Conservation (phyloP, 2,329 filamentous ascomycete genomes). For the Aureobasidium sp. region DNA sequence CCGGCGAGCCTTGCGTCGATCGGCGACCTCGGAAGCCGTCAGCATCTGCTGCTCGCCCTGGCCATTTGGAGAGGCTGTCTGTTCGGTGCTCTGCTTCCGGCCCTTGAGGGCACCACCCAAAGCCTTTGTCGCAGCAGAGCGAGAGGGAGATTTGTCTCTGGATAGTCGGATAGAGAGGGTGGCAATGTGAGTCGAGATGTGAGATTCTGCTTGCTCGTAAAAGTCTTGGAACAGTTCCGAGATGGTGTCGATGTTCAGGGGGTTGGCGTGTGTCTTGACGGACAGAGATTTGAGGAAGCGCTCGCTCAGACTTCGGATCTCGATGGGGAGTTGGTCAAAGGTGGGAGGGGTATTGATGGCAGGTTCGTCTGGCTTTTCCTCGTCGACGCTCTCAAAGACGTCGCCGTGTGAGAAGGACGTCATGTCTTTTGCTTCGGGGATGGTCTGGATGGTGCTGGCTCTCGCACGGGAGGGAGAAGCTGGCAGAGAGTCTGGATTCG, state of each 20-base stretch:
- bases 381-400: constrained; percentile 32
- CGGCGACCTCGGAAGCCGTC: constrained; percentile 74
- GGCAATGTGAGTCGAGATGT: constrained; percentile 82
- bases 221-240: constrained; percentile 92
- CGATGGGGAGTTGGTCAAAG: constrained; percentile 86
- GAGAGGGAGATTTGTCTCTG: constrained; percentile 55
- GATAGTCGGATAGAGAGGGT: constrained; percentile 68
- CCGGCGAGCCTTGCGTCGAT: constrained; percentile 70
- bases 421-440: constrained; percentile 37
- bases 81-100: constrained; percentile 32
- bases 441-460: constrained; percentile 42
- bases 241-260: constrained; percentile 74
- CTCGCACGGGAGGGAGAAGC: constrained; percentile 32
- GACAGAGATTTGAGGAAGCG: constrained; percentile 87
- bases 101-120: constrained; percentile 46
- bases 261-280: constrained; percentile 77
- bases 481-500: constrained; percentile 26
- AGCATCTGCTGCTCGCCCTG: constrained; percentile 75
- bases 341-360: constrained; percentile 51
- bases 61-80: constrained; percentile 33
- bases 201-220: constrained; percentile 70
- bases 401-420: constrained; percentile 23
- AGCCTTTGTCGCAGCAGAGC: constrained; percentile 52
- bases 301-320: constrained; percentile 83
- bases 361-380: constrained; percentile 23